Percentiles rank a stretch among this genome's conserved stretches.
Conservation (phyloP, 2,329 filamentous ascomycete species). For the Zymoseptoria tritici region DNA sequence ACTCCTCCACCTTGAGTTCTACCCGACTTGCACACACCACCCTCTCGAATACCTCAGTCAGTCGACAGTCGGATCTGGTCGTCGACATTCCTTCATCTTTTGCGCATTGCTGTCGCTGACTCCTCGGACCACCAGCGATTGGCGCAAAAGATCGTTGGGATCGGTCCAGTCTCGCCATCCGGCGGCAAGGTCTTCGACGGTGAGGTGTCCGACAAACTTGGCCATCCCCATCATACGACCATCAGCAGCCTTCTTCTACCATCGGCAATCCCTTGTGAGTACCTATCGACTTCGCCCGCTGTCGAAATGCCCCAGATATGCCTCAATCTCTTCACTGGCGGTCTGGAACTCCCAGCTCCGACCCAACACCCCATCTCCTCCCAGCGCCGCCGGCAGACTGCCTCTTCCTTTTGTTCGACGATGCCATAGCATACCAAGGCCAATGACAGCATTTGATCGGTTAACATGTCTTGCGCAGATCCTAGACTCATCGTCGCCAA, state of each 20-base stretch:
- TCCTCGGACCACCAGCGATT: not conserved
- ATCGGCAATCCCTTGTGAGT: conserved; percentile 24
- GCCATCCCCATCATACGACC: conserved; percentile 20
- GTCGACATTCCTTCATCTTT: not conserved
- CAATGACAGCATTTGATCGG: not conserved
- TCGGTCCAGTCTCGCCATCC: not conserved
- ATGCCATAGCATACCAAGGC: not conserved
- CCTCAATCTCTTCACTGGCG: conserved; percentile 14
- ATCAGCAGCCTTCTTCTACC: conserved; percentile 17
- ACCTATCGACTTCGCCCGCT: conserved; percentile 5
- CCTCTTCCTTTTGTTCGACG: not conserved
- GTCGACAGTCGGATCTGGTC: not conserved
- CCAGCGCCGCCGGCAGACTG: not conserved
- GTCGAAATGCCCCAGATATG: conserved; percentile 5
- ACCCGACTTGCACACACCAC: not conserved
- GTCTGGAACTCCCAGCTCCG: not conserved
- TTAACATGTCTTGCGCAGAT: not conserved
- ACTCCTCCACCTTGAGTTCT: not conserved
- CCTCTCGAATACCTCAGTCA: not conserved
- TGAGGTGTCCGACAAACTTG: conserved; percentile 16
- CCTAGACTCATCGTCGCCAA: conserved; percentile 6
- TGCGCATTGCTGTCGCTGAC: not conserved
- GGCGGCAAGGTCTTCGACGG: conserved; percentile 14
- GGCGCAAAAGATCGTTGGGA: not conserved
- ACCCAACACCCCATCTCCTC: not conserved